Percentiles rank a stretch among this genome's conserved stretches.
Evolutionary conservation across 768 basidiomycete species (phyloP).

Genomic region (Boletus tomentosulus): DNA sequence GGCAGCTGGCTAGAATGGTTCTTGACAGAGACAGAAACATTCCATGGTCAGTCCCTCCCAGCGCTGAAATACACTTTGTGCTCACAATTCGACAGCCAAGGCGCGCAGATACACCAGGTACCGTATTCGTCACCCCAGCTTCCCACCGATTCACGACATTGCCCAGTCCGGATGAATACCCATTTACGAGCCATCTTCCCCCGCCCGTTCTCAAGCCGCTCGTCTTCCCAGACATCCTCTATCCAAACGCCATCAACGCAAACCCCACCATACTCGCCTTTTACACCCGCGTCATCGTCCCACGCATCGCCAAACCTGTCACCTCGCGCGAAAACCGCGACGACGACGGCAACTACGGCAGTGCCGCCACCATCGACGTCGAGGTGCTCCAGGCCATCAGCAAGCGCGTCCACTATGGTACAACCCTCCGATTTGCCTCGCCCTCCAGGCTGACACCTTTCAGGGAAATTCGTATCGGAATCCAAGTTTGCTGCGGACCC

Average conservation of each 20-base stretch:
- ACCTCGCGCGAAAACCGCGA: conserved; percentile 38
- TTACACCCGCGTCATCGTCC: conserved; percentile 85
- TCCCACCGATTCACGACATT: background rate
- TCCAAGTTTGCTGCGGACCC: conserved; percentile 91
- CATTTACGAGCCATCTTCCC: conserved; percentile 84
- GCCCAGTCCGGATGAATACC: conserved; percentile 94
- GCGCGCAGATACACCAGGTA: conserved; percentile 93
- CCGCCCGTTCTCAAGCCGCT: conserved; percentile 73
- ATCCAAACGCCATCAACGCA: conserved; percentile 78
- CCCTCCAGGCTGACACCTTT: background rate
- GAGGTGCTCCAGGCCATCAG: conserved; percentile 98
- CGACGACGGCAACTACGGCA: conserved; percentile 98
- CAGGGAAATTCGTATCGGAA: conserved; percentile 99
- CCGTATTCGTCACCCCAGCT: conserved; percentile 1
- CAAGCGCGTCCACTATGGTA: conserved; percentile 97
- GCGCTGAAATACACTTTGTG: no score
- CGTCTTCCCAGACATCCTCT: conserved; percentile 70
- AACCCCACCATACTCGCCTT: conserved; percentile 85
- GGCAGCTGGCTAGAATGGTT: conserved; percentile 99
- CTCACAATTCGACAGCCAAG: conserved; percentile 55
- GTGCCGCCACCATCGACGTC: conserved; percentile 89
- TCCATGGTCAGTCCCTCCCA: conserved; percentile 69
- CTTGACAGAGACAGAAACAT: conserved; percentile 88
- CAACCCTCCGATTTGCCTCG: no score
- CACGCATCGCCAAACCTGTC: conserved; percentile 76